These are phyloP conservation scores for Rauvolfia tetraphylla DNA, from an alignment of 257 asterid species.

Conservation along the genomic window DNA sequence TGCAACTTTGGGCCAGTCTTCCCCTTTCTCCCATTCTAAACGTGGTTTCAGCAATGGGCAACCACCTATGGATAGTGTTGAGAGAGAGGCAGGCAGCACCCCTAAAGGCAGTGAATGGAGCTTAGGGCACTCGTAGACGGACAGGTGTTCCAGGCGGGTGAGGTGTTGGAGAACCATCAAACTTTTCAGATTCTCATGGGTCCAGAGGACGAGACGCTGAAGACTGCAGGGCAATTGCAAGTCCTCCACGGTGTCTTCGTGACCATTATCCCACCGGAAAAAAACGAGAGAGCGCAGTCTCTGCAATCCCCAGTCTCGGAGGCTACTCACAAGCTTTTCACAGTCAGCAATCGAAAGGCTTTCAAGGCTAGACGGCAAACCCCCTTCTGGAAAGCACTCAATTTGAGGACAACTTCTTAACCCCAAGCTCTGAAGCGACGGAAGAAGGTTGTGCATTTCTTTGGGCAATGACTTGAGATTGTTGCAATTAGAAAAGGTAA, in stretches of 20 bases:
- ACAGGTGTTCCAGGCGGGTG: background rate
- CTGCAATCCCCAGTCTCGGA: background rate
- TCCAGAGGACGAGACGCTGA: accelerated
- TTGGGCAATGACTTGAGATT: conserved; percentile 14
- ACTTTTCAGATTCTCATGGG: background rate
- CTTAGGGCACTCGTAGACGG: accelerated
- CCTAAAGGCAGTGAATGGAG: background rate
- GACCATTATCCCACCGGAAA: accelerated
- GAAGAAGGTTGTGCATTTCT: conserved; percentile 5
- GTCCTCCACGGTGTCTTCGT: background rate
- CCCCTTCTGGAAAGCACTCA: too few relatives aligned
- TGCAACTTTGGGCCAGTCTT: too few relatives aligned
- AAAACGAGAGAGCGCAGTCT: background rate
- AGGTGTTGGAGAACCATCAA: conserved; percentile 1
- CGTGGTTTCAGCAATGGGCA: too few relatives aligned
- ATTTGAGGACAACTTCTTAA: too few relatives aligned
- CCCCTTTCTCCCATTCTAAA: too few relatives aligned
- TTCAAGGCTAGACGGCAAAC: too few relatives aligned
- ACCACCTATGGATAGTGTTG: too few relatives aligned
- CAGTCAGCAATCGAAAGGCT: too few relatives aligned
- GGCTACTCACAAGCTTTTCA: too few relatives aligned
- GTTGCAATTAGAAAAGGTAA: accelerated
- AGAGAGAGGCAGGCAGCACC: conserved; percentile 4
- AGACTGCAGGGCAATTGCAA: background rate
- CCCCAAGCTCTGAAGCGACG: too few relatives aligned